Conservation (phyloP, 495 filamentous ascomycete genomes). For the Talaromyces thailandensis region DNA sequence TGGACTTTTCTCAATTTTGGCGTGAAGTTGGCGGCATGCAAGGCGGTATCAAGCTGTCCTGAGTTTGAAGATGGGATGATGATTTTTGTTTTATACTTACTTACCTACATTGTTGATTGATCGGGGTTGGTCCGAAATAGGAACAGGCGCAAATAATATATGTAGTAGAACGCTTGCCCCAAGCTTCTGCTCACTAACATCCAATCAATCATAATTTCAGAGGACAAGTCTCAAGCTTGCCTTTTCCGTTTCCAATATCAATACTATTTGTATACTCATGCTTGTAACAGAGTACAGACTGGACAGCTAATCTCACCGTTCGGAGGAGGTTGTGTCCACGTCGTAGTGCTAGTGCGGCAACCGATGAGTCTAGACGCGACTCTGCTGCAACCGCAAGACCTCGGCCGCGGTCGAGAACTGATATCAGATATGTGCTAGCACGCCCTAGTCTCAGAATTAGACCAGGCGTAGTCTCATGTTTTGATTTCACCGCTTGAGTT, state of each 20-base stretch:
- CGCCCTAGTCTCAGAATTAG: not conserved
- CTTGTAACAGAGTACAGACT: no score
- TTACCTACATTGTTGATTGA: not conserved
- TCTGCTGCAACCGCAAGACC: not conserved
- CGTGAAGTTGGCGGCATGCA: constrained; percentile 60
- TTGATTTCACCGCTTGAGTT: not conserved
- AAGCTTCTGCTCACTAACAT: not conserved
- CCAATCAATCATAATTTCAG: not conserved
- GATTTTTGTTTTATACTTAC: not conserved
- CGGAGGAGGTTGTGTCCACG: not conserved
- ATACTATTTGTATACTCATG: no score
- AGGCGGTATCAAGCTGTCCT: constrained; percentile 11
- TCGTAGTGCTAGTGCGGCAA: not conserved
- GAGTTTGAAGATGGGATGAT: not conserved
- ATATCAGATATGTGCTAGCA: no score
- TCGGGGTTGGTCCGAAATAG: not conserved
- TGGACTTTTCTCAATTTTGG: constrained; percentile 75
- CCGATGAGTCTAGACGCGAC: not conserved
- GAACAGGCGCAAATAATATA: not conserved
- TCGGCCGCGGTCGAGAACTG: not conserved
- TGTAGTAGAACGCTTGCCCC: not conserved
- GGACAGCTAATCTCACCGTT: no score
- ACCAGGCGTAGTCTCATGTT: not conserved
- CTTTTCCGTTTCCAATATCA: no score
- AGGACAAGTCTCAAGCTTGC: not conserved